Evolutionary conservation across 139 green algal genomes (phyloP), one percentile per base, ranked within the genome.

Genomic region (Eudorina sp.): DNA sequence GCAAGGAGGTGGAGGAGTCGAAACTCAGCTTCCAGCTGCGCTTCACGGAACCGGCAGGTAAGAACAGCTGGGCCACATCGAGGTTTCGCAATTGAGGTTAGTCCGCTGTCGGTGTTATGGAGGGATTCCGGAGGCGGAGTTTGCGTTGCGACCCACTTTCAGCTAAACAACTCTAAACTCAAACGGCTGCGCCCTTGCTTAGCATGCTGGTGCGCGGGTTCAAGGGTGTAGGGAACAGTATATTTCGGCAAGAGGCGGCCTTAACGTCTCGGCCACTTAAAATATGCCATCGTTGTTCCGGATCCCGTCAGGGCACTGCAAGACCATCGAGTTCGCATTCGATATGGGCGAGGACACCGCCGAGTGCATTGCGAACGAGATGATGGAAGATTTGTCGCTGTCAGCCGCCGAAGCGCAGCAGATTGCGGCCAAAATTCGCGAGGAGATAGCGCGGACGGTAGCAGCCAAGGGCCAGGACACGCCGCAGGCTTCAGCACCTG

Each of bases 291-390:
- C n/a, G n/a, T n/a, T n/a, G n/a, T n/a, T n/a, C n/a, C n/a, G n/a
- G n/a, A n/a, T n/a, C n/a, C n/a, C n/a, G n/a, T 43, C 76, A 75
- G 62, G 62, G 3, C 85, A 93, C 58, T 89, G 87, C 78, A 95
- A 97, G 86, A 99, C 96, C 4, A 96, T 99, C 9, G 96, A 99
- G 88, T 99, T 99, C 93, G 95, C 95, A 8, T 99, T 99, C 92
- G 95, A 98, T 72, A 85, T 96, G 85, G 82, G 64, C 0, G 91
- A 91, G 41, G 98, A 99, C 91, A 99, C 96, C 0, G 94, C 96
- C 0, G 92, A 96, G 27, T 95, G 89, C 80, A 97, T 99, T 53
- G 97, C 98, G 0, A 89, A 73, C 38, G 98, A 99, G 90, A 99
- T 99, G 97, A 97, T 99, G 84, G 89, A 97, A 60, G 97, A 99